phyloP scores from a whole-genome alignment of 2,329 filamentous ascomycete species.

The Xylariaceae sp. region DNA sequence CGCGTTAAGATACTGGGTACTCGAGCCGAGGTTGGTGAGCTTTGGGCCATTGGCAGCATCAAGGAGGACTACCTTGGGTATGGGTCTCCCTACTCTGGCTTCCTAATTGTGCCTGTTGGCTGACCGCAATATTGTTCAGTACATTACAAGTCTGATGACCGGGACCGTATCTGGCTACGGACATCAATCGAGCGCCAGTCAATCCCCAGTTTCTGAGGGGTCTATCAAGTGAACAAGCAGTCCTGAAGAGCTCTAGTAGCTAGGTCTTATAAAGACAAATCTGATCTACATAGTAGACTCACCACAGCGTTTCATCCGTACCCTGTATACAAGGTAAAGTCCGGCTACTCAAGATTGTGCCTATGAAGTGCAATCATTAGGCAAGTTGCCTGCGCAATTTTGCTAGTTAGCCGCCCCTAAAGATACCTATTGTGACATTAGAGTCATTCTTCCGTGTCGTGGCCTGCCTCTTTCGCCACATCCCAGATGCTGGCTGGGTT shows the following conservation, averaged over 20 bases:
- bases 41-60: constrained; percentile 97
- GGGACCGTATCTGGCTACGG: constrained; percentile 6
- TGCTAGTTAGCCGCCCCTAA: background rate
- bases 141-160: constrained; percentile 36
- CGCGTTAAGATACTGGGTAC: constrained; percentile 94
- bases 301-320: constrained; percentile 25
- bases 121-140: constrained; percentile 24
- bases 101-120: constrained; percentile 3
- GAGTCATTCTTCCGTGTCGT: background rate
- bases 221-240: constrained; percentile 18
- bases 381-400: constrained; percentile 12
- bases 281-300: constrained; percentile 26
- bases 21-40: constrained; percentile 88
- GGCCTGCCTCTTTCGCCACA: background rate
- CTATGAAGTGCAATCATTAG: constrained; percentile 1
- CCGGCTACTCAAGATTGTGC: constrained; percentile 11
- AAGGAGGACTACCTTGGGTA: constrained; percentile 81
- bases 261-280: constrained; percentile 26
- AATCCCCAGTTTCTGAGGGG: constrained; percentile 12
- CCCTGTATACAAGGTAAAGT: constrained; percentile 35
- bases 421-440: background rate
- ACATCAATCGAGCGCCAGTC: constrained; percentile 5
- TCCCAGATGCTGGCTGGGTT: background rate
- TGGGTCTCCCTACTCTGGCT: constrained; percentile 12
- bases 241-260: constrained; percentile 25